Percentiles rank a stretch among this genome's conserved stretches.
These are phyloP conservation scores for Penicillium robsamsonii DNA, from an alignment of 495 filamentous ascomycete genomes.

Conservation along the genomic window DNA sequence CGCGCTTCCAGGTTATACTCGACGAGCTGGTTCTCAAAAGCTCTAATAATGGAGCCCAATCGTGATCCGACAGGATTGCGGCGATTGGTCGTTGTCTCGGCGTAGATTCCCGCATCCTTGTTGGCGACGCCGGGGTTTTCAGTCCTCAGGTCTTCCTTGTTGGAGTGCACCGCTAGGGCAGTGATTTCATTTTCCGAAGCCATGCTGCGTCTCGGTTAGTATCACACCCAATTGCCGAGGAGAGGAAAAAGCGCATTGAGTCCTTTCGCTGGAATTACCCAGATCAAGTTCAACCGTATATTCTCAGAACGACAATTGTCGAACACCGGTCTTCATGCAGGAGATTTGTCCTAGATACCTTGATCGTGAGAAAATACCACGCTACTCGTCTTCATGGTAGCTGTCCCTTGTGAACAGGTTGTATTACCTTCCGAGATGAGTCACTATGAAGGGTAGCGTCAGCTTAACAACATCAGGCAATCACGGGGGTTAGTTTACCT, in stretches of 20 bases:
- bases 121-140: slow-evolving; percentile 11
- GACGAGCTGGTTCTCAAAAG: slow-evolving; percentile 44
- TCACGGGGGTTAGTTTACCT: not conserved
- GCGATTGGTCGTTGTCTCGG: slow-evolving; percentile 10
- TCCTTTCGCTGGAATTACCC: slow-evolving; percentile 62
- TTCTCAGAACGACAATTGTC: slow-evolving; percentile 52
- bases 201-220: slow-evolving; percentile 39
- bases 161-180: slow-evolving; percentile 29
- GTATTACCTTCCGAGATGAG: slow-evolving; percentile 16
- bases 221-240: not conserved
- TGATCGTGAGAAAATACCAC: slow-evolving; percentile 47
- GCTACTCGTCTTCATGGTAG: slow-evolving; percentile 47
- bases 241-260: slow-evolving; percentile 45
- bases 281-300: slow-evolving; percentile 64
- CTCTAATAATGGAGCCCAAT: slow-evolving; percentile 33
- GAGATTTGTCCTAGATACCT: slow-evolving; percentile 45
- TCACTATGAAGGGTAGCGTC: slow-evolving; percentile 3
- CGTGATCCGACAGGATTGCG: slow-evolving; percentile 27
- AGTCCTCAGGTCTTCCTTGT: slow-evolving; percentile 23
- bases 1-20: slow-evolving; percentile 65
- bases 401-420: slow-evolving; percentile 26
- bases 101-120: slow-evolving; percentile 23
- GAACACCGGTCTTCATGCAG: slow-evolving; percentile 54
- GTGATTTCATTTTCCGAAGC: slow-evolving; percentile 31
- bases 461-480: not conserved